These are phyloP conservation scores for Ceratobasidium sp. DNA, from an alignment of 1,284 basidiomycete species.

Conservation along the genomic window DNA sequence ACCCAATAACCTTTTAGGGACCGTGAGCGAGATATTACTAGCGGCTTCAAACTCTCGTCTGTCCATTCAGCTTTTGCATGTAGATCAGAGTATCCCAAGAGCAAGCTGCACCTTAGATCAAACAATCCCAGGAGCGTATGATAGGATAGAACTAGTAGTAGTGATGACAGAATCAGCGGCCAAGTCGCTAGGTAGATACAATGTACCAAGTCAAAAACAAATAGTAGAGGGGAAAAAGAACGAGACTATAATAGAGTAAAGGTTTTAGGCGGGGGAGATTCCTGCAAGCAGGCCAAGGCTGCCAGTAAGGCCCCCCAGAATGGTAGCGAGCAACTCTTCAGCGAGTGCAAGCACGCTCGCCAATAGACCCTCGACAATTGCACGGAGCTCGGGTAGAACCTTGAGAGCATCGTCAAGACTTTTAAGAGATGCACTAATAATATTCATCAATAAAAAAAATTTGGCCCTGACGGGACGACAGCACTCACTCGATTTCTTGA, in stretches of 20 bases:
- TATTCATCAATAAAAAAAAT: no score
- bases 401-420: background rate
- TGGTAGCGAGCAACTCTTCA: background rate
- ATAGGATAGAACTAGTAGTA: background rate
- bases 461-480: no score
- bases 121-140: no score
- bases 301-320: background rate
- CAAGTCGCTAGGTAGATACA: background rate
- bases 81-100: no score
- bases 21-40: no score
- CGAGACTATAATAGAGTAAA: background rate
- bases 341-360: background rate
- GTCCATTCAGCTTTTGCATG: no score
- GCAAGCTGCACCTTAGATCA: no score
- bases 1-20: no score
- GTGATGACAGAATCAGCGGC: background rate
- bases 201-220: background rate
- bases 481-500: background rate
- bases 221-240: background rate
- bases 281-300: background rate
- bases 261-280: background rate
- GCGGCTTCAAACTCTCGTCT: no score
- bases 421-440: background rate
- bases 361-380: background rate
- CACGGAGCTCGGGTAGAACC: background rate